These are phyloP conservation scores for Purpureocillium takamizusanense DNA, from an alignment of 2,329 filamentous ascomycete genomes.

Conservation along the genomic window DNA sequence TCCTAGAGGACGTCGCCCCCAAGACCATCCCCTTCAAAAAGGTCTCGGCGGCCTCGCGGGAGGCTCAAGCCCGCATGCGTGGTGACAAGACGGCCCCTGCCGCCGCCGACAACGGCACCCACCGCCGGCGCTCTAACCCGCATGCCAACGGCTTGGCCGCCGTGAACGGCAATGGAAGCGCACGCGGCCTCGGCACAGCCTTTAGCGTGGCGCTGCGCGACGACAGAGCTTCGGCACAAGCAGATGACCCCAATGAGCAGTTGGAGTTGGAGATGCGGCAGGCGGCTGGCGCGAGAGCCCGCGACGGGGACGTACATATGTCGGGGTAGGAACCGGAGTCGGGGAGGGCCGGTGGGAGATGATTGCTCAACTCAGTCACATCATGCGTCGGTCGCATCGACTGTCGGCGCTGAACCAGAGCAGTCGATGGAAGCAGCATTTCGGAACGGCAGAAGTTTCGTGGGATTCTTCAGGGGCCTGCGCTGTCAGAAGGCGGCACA, in stretches of 20 bases:
- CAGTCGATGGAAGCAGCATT: too few relatives aligned
- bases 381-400: too few relatives aligned
- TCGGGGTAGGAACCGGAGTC: constrained; percentile 27
- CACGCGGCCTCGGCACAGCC: constrained; percentile 17
- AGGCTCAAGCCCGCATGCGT: constrained; percentile 34
- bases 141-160: constrained; percentile 19
- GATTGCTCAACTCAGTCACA: too few relatives aligned
- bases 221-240: constrained; percentile 7
- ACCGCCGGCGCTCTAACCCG: constrained; percentile 8
- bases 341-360: background rate
- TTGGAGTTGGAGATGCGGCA: constrained; percentile 47
- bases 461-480: too few relatives aligned
- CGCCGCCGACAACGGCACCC: constrained; percentile 13
- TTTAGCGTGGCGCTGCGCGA: constrained; percentile 14
- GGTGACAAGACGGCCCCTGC: constrained; percentile 26
- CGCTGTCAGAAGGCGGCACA: too few relatives aligned
- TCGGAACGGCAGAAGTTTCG: too few relatives aligned
- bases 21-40: constrained; percentile 75
- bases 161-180: constrained; percentile 16
- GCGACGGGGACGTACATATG: constrained; percentile 51
- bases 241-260: constrained; percentile 40
- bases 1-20: constrained; percentile 83
- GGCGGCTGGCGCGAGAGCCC: constrained; percentile 16
- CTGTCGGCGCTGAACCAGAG: too few relatives aligned
- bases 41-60: constrained; percentile 55